Evolutionary conservation across 208 protist species (phyloP).

Genomic region (Angomonas deanei): DNA sequence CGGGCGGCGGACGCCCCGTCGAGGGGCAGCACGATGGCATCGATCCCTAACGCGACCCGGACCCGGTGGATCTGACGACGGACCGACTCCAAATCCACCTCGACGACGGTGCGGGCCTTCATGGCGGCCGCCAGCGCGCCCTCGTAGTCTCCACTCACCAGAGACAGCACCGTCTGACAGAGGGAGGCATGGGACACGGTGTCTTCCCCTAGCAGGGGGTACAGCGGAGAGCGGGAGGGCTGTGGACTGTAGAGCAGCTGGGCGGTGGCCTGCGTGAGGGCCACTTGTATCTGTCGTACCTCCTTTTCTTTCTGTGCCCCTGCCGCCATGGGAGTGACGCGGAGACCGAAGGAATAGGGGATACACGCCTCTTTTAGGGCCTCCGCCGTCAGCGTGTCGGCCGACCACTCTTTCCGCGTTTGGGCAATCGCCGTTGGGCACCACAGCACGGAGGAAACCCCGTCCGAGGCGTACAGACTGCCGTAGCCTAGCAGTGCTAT

Average conservation of each 20-base stretch:
- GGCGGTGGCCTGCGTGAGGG: conserved; percentile 27
- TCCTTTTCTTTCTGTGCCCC: conserved; percentile 27
- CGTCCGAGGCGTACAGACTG: conserved; percentile 67
- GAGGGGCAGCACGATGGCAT: conserved; percentile 20
- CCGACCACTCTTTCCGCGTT: neutral
- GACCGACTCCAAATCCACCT: conserved; percentile 30
- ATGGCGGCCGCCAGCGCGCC: conserved; percentile 40
- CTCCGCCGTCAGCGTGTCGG: neutral
- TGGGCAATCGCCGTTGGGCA: conserved; percentile 12
- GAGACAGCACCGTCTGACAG: conserved; percentile 54
- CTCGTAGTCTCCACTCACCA: conserved; percentile 70
- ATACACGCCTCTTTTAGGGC: neutral
- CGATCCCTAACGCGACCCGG: conserved; percentile 26
- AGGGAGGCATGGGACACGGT: conserved; percentile 19
- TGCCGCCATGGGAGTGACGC: conserved; percentile 56
- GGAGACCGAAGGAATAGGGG: conserved; percentile 47
- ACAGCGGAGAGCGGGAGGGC: too few relatives aligned
- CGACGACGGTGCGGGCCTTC: conserved; percentile 43
- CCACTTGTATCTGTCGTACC: conserved; percentile 33
- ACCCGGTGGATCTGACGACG: conserved; percentile 42
- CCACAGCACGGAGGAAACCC: conserved; percentile 38
- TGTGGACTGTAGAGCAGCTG: neutral
- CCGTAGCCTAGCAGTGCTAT: conserved; percentile 71
- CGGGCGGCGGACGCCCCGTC: conserved; percentile 27
- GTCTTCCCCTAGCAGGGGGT: conserved; percentile 8